These are phyloP conservation scores for Pelargonium nanum DNA, from an alignment of 345 rosid genomes.

Conservation along the genomic window DNA sequence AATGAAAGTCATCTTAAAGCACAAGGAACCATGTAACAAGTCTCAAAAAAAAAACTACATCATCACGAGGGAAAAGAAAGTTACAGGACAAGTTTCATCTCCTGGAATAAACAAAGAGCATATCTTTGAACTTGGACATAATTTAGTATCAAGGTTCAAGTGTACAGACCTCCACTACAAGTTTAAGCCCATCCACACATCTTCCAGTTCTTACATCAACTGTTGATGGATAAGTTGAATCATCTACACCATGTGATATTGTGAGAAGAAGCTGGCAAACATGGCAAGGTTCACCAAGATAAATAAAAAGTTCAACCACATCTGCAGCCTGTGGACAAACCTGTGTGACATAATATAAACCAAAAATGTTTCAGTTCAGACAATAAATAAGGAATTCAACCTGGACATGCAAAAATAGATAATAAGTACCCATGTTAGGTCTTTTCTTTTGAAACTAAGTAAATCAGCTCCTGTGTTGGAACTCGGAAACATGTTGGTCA, in stretches of 20 bases:
- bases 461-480: constrained; percentile 52
- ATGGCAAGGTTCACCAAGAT: constrained; percentile 92
- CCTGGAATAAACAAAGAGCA: no score
- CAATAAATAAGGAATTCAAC: constrained; percentile 1
- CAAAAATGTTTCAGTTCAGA: background rate
- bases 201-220: constrained; percentile 88
- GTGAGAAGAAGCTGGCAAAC: constrained; percentile 88
- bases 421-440: constrained; percentile 64
- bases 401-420: constrained; percentile 8
- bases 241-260: constrained; percentile 86
- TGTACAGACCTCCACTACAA: constrained; percentile 72
- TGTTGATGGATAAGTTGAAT: constrained; percentile 70
- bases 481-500: constrained; percentile 46
- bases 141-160: constrained; percentile 5
- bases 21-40: background rate
- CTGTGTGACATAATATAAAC: constrained; percentile 27
- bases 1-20: background rate
- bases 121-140: background rate
- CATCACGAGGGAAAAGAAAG: background rate
- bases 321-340: constrained; percentile 80
- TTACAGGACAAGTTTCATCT: no score
- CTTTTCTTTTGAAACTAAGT: constrained; percentile 72
- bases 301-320: constrained; percentile 74
- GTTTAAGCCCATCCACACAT: constrained; percentile 63
- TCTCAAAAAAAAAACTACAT: background rate